A percentile compares a stretch with the other conserved stretches of the same genome.
These are phyloP conservation scores for Earliella scabrosa DNA, from an alignment of 1,284 basidiomycete genomes.

Conservation along the genomic window DNA sequence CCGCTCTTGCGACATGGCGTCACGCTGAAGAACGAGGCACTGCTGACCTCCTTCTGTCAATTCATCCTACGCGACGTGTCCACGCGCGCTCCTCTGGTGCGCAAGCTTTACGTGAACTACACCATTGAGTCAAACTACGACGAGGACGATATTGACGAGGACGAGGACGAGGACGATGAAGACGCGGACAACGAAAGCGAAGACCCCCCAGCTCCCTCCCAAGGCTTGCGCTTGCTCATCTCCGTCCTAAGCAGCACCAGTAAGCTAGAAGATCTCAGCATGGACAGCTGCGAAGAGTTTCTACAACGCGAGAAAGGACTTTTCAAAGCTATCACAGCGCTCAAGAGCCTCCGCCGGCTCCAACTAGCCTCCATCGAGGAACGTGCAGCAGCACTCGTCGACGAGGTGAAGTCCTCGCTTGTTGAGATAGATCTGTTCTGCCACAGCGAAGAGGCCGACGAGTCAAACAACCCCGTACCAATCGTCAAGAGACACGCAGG, in stretches of 20 bases:
- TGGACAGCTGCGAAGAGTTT: conserved; percentile 8
- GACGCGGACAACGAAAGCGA: not conserved
- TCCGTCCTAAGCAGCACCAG: not conserved
- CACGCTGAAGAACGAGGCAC: not conserved
- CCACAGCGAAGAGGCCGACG: not conserved
- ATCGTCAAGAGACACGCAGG: not conserved
- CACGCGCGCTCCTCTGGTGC: not conserved
- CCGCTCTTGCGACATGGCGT: not conserved
- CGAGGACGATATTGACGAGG: not conserved
- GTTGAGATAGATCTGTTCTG: conserved; percentile 1
- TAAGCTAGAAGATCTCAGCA: conserved; percentile 2
- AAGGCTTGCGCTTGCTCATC: not conserved
- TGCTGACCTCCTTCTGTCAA: not conserved
- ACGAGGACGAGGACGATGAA: not conserved
- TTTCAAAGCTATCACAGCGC: not conserved
- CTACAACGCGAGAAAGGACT: not conserved
- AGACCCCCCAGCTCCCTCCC: not conserved
- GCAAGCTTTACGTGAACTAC: not conserved
- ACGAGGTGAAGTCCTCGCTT: not conserved
- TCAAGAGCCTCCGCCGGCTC: not conserved
- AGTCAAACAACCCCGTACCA: not conserved
- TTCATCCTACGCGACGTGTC: not conserved
- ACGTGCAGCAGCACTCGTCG: not conserved
- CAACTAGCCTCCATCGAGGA: not conserved
- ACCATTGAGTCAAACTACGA: not conserved